phyloP scores from a whole-genome alignment of 2,329 filamentous ascomycete species.

The Colletotrichum tanaceti region DNA sequence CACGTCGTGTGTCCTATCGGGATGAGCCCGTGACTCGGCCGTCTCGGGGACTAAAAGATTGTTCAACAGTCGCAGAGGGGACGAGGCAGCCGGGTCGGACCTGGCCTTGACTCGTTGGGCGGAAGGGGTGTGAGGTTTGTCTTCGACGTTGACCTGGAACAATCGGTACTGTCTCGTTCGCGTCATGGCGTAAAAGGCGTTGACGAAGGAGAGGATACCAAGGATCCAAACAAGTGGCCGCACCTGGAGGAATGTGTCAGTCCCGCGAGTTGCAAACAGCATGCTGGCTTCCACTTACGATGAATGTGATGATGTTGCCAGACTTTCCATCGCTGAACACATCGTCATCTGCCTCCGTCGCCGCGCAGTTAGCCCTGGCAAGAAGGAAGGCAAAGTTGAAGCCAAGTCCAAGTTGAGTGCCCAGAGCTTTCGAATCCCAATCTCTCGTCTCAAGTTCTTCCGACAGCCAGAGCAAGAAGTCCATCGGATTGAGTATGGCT shows the following conservation, averaged over 20 bases:
- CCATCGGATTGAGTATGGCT: conserved; percentile 84
- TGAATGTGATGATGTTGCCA: conserved; percentile 72
- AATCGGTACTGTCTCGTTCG: conserved; percentile 89
- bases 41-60: conserved; percentile 74
- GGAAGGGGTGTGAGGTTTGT: conserved; percentile 81
- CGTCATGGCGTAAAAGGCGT: conserved; percentile 84
- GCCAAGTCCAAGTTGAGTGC: conserved; percentile 77
- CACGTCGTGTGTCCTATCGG: conserved; percentile 84
- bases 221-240: conserved; percentile 78
- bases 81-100: conserved; percentile 80
- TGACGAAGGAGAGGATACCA: conserved; percentile 73
- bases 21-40: conserved; percentile 86
- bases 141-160: conserved; percentile 87
- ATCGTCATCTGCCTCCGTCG: conserved; percentile 72
- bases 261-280: conserved; percentile 11
- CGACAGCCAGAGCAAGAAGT: conserved; percentile 89
- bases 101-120: conserved; percentile 90
- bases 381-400: conserved; percentile 86
- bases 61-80: conserved; percentile 80
- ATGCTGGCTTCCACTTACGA: conserved; percentile 56
- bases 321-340: conserved; percentile 81
- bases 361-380: conserved; percentile 80
- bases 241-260: conserved; percentile 59
- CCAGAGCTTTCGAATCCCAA: conserved; percentile 85
- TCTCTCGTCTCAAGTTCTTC: conserved; percentile 93